These are phyloP conservation scores for Ganoderma lucidum DNA, from an alignment of 1,284 basidiomycete species.

Conservation along the genomic window DNA sequence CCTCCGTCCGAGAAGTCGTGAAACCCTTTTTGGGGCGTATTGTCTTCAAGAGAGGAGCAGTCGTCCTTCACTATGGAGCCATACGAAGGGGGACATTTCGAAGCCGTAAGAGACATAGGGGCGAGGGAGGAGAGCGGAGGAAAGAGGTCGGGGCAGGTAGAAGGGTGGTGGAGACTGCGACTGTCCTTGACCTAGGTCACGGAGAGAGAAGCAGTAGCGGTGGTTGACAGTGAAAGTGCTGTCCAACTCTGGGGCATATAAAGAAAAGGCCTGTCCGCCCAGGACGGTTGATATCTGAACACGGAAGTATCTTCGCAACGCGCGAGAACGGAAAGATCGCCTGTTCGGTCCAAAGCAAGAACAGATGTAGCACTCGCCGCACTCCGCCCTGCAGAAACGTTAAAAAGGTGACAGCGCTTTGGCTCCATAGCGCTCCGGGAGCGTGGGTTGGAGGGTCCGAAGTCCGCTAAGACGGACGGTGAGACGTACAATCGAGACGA, in stretches of 20 bases:
- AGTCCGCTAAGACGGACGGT: conserved; percentile 2
- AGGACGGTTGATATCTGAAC: conserved; percentile 28
- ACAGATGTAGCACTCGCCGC: conserved; percentile 2
- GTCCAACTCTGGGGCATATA: conserved; percentile 15
- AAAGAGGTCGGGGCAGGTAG: neutral
- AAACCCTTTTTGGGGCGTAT: conserved; percentile 2
- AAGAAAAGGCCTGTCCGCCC: conserved; percentile 21
- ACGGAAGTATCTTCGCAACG: conserved; percentile 17
- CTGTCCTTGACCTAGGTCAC: neutral
- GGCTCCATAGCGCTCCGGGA: conserved; percentile 22
- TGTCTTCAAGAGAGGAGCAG: neutral
- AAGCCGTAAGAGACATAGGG: conserved; percentile 16
- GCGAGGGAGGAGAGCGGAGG: neutral
- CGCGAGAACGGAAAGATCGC: conserved; percentile 21
- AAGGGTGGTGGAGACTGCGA: neutral
- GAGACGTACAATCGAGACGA: conserved; percentile 22
- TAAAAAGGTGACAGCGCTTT: neutral
- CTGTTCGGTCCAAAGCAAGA: conserved; percentile 22
- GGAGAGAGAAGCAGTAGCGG: neutral
- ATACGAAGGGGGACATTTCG: conserved; percentile 13
- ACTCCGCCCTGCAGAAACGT: neutral
- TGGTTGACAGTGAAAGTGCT: neutral
- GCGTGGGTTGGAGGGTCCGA: conserved; percentile 17
- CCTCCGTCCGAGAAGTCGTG: conserved; percentile 29
- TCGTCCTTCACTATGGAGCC: conserved; percentile 19